A percentile compares a stretch with the other conserved stretches of the same genome.
Conservation (phyloP, 495 filamentous ascomycete genomes). For the Penicillium alfredii region DNA sequence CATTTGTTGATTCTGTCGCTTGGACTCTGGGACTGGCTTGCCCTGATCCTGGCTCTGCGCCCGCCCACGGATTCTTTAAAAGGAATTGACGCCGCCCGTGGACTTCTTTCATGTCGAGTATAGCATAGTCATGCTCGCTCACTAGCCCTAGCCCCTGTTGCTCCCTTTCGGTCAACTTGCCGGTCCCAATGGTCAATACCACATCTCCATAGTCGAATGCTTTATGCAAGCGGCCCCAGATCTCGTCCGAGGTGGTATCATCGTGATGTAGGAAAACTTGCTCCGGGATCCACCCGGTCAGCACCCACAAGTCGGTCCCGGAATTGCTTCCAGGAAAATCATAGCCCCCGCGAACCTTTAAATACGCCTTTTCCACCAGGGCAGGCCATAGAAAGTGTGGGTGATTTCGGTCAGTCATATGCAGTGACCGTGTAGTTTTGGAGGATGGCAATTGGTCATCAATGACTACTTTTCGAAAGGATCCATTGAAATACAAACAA, state of each 20-base stretch:
- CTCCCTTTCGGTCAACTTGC: conserved; percentile 64
- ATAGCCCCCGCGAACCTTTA: conserved; percentile 96
- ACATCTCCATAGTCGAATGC: conserved; percentile 76
- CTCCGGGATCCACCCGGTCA: conserved; percentile 96
- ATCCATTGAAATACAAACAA: conserved; percentile 91
- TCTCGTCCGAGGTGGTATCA: conserved; percentile 62
- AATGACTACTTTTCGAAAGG: conserved; percentile 77
- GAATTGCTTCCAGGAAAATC: conserved; percentile 99
- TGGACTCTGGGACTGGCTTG: conserved; percentile 8
- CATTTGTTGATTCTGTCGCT: conserved; percentile 3
- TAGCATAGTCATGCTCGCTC: conserved; percentile 89
- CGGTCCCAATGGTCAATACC: conserved; percentile 84
- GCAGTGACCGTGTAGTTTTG: conserved; percentile 61
- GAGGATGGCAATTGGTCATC: conserved; percentile 89
- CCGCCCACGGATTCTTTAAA: conserved; percentile 94
- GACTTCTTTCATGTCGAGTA: conserved; percentile 69
- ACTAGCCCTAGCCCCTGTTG: conserved; percentile 76
- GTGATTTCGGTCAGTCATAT: conserved; percentile 84
- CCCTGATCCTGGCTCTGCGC: conserved; percentile 43
- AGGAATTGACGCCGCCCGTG: conserved; percentile 61
- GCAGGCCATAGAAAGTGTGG: conserved; percentile 81
- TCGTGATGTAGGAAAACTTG: conserved; percentile 85
- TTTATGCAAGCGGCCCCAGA: conserved; percentile 73
- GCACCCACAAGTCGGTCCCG: conserved; percentile 81
- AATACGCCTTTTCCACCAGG: conserved; percentile 90